Conservation (phyloP, 1,139 yeast species). For the Yamadazyma atlantica region DNA sequence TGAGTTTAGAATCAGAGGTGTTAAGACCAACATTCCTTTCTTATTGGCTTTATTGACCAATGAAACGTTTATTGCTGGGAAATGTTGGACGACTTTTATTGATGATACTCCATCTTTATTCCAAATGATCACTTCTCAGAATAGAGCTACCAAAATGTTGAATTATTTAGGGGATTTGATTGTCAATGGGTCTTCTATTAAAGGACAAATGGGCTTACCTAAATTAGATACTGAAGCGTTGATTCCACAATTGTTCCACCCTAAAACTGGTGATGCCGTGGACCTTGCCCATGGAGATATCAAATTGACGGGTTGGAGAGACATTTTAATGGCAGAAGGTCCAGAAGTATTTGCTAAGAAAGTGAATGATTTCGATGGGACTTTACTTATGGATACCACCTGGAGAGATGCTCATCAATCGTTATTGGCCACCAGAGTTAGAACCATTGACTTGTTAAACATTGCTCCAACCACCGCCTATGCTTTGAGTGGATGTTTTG, state of each 20-base stretch:
- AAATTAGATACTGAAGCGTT: slow-evolving; percentile 73
- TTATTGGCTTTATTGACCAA: slow-evolving; percentile 89
- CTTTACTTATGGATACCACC: slow-evolving; percentile 94
- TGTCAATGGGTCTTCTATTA: slow-evolving; percentile 92
- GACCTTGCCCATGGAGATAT: slow-evolving; percentile 45
- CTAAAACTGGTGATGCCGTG: slow-evolving; percentile 51
- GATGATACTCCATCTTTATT: slow-evolving; percentile 96
- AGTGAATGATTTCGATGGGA: slow-evolving; percentile 81
- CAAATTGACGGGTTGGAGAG: slow-evolving; percentile 84
- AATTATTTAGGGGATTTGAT: slow-evolving; percentile 88
- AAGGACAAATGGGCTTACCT: slow-evolving; percentile 94
- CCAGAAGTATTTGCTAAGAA: slow-evolving; percentile 87
- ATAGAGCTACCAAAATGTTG: slow-evolving; percentile 93
- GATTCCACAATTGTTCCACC: slow-evolving; percentile 69
- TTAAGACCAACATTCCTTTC: slow-evolving; percentile 96
- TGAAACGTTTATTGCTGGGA: slow-evolving; percentile 82
- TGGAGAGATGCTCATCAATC: slow-evolving; percentile 99
- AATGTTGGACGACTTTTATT: slow-evolving; percentile 98
- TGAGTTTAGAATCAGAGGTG: slow-evolving; percentile 98
- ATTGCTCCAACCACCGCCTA: slow-evolving; percentile 94
- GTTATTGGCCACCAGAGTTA: slow-evolving; percentile 93
- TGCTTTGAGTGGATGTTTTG: slow-evolving; percentile 88
- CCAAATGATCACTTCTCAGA: slow-evolving; percentile 92
- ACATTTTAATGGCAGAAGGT: slow-evolving; percentile 77
- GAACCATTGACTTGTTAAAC: slow-evolving; percentile 86